These are phyloP conservation scores for Helotiales sp. DNA, from an alignment of 2,329 filamentous ascomycete species.

Conservation along the genomic window DNA sequence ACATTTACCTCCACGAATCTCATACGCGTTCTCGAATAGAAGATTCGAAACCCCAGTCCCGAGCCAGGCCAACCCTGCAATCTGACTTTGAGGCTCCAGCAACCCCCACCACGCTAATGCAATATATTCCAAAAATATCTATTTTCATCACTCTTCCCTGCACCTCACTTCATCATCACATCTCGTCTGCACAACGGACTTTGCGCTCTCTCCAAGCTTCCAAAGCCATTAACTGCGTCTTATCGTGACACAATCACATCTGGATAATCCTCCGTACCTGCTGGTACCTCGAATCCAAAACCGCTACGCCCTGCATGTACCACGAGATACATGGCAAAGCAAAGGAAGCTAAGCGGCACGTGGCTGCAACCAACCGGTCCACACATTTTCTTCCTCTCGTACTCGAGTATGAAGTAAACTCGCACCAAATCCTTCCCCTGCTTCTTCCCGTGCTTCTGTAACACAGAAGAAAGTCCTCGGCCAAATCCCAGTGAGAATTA, in stretches of 20 bases:
- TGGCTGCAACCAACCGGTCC: not conserved
- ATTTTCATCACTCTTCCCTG: not conserved
- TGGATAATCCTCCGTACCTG: not conserved
- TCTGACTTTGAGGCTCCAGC: constrained; percentile 17
- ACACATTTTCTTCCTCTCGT: not conserved
- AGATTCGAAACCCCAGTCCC: too few relatives aligned
- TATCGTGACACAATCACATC: not conserved
- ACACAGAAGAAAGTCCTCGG: not conserved
- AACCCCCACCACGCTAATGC: constrained; percentile 12
- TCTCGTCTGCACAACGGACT: not conserved
- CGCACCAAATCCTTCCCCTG: not conserved
- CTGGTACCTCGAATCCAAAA: too few relatives aligned
- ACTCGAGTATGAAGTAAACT: too few relatives aligned
- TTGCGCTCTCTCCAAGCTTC: too few relatives aligned
- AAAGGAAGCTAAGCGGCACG: too few relatives aligned
- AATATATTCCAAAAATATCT: not conserved
- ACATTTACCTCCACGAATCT: not conserved
- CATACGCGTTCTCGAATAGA: not conserved
- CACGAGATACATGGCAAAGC: not conserved
- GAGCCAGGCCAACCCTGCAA: not conserved
- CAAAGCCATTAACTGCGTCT: too few relatives aligned
- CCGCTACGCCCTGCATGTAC: not conserved
- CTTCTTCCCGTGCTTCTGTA: not conserved
- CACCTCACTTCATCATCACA: not conserved
- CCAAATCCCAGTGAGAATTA: not conserved